phyloP scores from a whole-genome alignment of 2,329 filamentous ascomycete species.

The Annulohypoxylon truncatum region DNA sequence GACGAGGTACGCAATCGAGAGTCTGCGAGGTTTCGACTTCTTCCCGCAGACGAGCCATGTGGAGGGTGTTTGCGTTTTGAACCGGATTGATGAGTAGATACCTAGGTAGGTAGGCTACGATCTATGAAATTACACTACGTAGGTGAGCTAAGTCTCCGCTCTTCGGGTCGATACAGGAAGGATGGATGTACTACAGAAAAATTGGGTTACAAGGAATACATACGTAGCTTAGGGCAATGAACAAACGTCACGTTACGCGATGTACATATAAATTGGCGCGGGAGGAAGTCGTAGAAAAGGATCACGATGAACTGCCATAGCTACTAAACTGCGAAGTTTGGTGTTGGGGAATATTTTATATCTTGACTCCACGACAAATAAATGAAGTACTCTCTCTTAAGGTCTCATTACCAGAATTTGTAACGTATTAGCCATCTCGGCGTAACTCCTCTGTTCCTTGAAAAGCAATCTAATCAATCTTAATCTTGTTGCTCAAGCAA shows the following conservation, averaged over 20 bases:
- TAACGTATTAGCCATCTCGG: background rate
- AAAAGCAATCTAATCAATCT: background rate
- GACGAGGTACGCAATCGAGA: constrained; percentile 85
- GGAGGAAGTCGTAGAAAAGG: background rate
- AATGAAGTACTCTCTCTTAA: background rate
- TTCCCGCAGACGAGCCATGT: constrained; percentile 88
- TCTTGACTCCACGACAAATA: background rate
- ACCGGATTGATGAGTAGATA: constrained; percentile 60
- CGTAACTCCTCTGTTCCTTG: background rate
- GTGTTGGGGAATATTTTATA: background rate
- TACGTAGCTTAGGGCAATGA: background rate
- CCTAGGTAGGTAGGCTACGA: background rate
- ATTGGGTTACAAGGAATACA: background rate
- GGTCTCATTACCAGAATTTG: background rate
- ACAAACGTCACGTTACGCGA: background rate
- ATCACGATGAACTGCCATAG: background rate
- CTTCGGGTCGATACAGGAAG: background rate
- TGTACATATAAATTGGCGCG: background rate
- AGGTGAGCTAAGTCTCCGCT: background rate
- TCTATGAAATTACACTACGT: background rate
- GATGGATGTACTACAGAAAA: background rate
- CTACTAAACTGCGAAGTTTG: background rate
- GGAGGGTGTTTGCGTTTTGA: constrained; percentile 74
- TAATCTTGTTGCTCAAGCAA: constrained; percentile 62
- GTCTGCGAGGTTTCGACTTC: constrained; percentile 92